A percentile compares a stretch with the other conserved stretches of the same genome.
These are phyloP conservation scores for Penicillium waksmanii DNA, from an alignment of 495 filamentous ascomycete species.

Conservation along the genomic window DNA sequence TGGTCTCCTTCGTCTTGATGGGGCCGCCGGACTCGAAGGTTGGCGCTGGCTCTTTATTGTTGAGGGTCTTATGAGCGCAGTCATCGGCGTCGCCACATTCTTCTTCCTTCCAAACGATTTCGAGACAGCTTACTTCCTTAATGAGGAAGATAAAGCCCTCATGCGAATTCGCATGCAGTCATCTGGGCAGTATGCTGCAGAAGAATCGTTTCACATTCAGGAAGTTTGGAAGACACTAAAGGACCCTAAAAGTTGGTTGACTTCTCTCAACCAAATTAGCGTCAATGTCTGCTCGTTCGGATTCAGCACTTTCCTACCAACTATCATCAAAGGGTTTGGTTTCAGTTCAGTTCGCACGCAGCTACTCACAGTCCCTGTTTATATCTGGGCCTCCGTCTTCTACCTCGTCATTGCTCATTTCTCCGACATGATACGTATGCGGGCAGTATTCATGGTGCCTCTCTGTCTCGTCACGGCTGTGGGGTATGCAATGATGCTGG, in stretches of 20 bases:
- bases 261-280: slow-evolving; percentile 22
- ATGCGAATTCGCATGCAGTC: slow-evolving; percentile 22
- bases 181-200: slow-evolving; percentile 13
- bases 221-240: slow-evolving; percentile 22
- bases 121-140: slow-evolving; percentile 22
- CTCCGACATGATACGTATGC: slow-evolving; percentile 21
- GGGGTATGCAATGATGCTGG: slow-evolving; percentile 22
- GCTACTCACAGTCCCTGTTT: slow-evolving; percentile 25
- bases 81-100: slow-evolving; percentile 20
- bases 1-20: slow-evolving; percentile 38
- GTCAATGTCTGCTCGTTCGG: slow-evolving; percentile 23
- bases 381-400: slow-evolving; percentile 21
- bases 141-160: slow-evolving; percentile 20
- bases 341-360: slow-evolving; percentile 20
- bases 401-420: slow-evolving; percentile 18
- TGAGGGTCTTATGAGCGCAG: slow-evolving; percentile 35
- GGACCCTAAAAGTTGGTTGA: slow-evolving; percentile 22
- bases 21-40: slow-evolving; percentile 33
- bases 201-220: slow-evolving; percentile 16
- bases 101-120: slow-evolving; percentile 20
- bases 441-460: slow-evolving; percentile 21
- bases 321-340: slow-evolving; percentile 21
- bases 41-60: slow-evolving; percentile 51
- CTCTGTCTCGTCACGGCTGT: slow-evolving; percentile 19
- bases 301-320: slow-evolving; percentile 25